phyloP scores from a whole-genome alignment of 768 basidiomycete genomes.

The Rhizopogon vesiculosus region DNA sequence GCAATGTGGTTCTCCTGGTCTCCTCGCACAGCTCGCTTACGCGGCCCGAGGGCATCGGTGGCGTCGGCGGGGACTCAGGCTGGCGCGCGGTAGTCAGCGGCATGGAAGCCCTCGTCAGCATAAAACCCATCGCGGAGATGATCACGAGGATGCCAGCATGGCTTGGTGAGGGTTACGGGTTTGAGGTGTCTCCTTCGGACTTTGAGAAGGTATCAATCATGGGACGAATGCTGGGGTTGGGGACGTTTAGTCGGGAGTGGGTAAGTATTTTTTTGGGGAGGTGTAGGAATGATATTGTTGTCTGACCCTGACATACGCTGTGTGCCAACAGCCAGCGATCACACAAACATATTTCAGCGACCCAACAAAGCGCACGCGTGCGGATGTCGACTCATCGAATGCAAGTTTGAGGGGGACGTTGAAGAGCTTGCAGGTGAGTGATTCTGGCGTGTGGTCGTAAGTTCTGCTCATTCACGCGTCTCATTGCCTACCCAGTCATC shows the following conservation, averaged over 20 bases:
- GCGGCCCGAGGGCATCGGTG: slow-evolving; percentile 64
- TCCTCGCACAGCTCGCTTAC: slow-evolving; percentile 63
- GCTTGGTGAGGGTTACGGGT: slow-evolving; percentile 67
- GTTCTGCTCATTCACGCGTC: neutral
- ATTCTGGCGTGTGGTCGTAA: neutral
- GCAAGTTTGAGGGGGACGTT: slow-evolving; percentile 84
- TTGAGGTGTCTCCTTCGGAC: slow-evolving; percentile 47
- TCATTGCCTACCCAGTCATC: slow-evolving; percentile 35
- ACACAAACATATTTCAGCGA: slow-evolving; percentile 82
- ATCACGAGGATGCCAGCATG: slow-evolving; percentile 72
- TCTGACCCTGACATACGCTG: neutral
- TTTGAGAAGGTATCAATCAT: slow-evolving; percentile 70
- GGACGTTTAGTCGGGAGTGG: slow-evolving; percentile 88
- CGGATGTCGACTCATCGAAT: slow-evolving; percentile 79
- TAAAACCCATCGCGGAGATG: slow-evolving; percentile 82
- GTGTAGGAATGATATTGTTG: neutral
- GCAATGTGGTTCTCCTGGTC: slow-evolving; percentile 59
- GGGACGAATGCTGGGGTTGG: slow-evolving; percentile 80
- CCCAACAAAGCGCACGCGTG: slow-evolving; percentile 65
- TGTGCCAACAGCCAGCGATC: slow-evolving; percentile 57
- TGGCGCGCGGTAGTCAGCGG: slow-evolving; percentile 89
- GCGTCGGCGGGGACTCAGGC: slow-evolving; percentile 55
- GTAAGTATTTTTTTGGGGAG: slow-evolving; percentile 36
- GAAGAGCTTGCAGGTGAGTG: slow-evolving; percentile 71
- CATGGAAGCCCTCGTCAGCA: slow-evolving; percentile 70